A percentile compares a stretch with the other conserved stretches of the same genome.
Evolutionary conservation across 1,284 basidiomycete genomes (phyloP).

Genomic region (Ustilago shanxiensis): DNA sequence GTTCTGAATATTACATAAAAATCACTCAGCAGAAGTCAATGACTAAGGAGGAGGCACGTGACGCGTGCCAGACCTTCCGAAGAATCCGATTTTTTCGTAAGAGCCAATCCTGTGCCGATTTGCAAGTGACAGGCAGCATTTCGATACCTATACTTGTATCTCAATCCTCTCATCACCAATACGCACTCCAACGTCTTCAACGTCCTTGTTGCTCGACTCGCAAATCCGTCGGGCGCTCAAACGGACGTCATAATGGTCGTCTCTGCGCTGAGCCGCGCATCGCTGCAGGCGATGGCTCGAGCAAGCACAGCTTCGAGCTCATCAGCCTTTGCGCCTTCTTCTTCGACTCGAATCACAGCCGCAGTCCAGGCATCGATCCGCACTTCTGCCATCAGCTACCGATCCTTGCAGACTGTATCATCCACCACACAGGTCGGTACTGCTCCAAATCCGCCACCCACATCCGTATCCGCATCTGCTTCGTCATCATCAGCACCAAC

Average conservation of each 20-base stretch:
- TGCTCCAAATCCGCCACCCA: background rate
- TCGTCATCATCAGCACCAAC: constrained; percentile 9
- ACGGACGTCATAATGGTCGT: constrained; percentile 28
- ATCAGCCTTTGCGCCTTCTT: constrained; percentile 13
- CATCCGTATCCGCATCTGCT: background rate
- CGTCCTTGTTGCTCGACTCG: background rate
- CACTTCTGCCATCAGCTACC: background rate
- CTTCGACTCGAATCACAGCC: constrained; percentile 33
- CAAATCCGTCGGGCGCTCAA: background rate
- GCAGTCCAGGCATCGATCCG: constrained; percentile 19
- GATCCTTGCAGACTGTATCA: constrained; percentile 28
- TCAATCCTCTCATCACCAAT: constrained; percentile 7
- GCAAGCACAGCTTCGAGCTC: constrained; percentile 27
- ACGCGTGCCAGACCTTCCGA: constrained; percentile 21
- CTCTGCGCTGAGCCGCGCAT: constrained; percentile 32
- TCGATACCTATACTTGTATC: background rate
- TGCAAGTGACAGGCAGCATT: background rate
- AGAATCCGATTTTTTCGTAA: constrained; percentile 45
- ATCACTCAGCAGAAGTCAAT: too few relatives aligned
- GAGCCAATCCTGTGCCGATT: constrained; percentile 14
- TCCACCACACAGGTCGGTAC: constrained; percentile 30
- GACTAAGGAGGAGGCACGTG: constrained; percentile 25
- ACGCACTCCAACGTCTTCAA: constrained; percentile 6
- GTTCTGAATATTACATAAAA: too few relatives aligned
- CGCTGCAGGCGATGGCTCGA: constrained; percentile 34